These are phyloP conservation scores for Fusarium gaditjirri DNA, from an alignment of 2,329 filamentous ascomycete genomes.

Conservation along the genomic window DNA sequence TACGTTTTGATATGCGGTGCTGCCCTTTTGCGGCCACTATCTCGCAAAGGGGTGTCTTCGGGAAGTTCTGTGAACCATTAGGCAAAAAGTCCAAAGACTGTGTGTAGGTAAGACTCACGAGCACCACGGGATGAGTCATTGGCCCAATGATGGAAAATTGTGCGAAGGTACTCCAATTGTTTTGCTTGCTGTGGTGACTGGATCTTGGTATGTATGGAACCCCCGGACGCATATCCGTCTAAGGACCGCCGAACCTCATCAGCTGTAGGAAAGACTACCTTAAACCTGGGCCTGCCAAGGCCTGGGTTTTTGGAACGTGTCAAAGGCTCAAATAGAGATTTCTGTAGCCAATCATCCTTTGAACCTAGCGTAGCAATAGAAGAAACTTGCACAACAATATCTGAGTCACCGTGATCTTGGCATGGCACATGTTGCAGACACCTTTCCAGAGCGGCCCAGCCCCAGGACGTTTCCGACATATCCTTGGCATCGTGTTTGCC, in stretches of 20 bases:
- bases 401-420: slow-evolving; percentile 49
- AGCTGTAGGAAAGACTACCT: slow-evolving; percentile 82
- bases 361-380: slow-evolving; percentile 83
- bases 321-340: slow-evolving; percentile 68
- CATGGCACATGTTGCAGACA: slow-evolving; percentile 66
- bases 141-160: slow-evolving; percentile 80
- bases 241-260: slow-evolving; percentile 81
- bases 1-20: slow-evolving; percentile 94
- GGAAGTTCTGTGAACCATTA: slow-evolving; percentile 41
- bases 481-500: slow-evolving; percentile 67
- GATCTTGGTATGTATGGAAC: slow-evolving; percentile 84
- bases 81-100: neutral
- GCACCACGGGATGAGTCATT: slow-evolving; percentile 61
- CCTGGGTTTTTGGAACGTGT: slow-evolving; percentile 44
- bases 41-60: slow-evolving; percentile 41
- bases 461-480: slow-evolving; percentile 71
- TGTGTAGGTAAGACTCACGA: slow-evolving; percentile 36
- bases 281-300: slow-evolving; percentile 61
- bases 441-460: slow-evolving; percentile 76
- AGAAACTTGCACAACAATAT: slow-evolving; percentile 75
- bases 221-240: slow-evolving; percentile 81
- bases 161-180: slow-evolving; percentile 77
- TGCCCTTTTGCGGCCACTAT: slow-evolving; percentile 73
- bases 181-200: slow-evolving; percentile 76
- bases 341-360: slow-evolving; percentile 76